These are phyloP conservation scores for Epithemia pelagica DNA, from an alignment of 108 stramenopile genomes.

Conservation along the genomic window DNA sequence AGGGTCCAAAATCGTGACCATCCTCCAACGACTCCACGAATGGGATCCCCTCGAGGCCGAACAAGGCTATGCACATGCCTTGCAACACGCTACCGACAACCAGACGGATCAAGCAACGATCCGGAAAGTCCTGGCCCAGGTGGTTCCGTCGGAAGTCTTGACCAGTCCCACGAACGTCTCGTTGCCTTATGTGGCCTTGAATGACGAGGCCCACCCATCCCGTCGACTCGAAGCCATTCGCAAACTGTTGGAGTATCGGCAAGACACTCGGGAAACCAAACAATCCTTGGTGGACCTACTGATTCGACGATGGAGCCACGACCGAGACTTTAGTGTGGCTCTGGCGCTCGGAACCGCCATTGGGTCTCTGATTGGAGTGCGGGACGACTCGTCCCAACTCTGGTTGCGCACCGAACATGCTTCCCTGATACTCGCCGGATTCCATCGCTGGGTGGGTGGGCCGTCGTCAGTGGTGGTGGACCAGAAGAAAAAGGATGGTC, in stretches of 20 bases:
- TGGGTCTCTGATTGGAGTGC: not conserved
- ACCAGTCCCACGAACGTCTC: not conserved
- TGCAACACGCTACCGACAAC: not conserved
- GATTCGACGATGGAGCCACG: constrained; percentile 45
- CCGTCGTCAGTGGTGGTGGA: too few species aligned
- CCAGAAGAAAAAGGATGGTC: not conserved
- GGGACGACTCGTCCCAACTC: not conserved
- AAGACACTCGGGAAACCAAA: constrained; percentile 15
- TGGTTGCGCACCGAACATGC: not conserved
- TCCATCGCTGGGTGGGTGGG: not conserved
- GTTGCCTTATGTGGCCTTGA: constrained; percentile 57
- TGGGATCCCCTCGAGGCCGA: constrained; percentile 22
- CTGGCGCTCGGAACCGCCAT: constrained; percentile 38
- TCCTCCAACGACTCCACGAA: constrained; percentile 14
- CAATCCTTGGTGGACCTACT: constrained; percentile 37
- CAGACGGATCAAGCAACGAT: not conserved
- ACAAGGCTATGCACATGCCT: constrained; percentile 26
- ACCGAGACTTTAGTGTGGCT: constrained; percentile 49
- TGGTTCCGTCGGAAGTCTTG: not conserved
- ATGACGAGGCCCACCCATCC: constrained; percentile 52
- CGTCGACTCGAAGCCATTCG: constrained; percentile 56
- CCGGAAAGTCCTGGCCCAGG: not conserved
- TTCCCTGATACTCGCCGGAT: not conserved
- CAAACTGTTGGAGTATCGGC: constrained; percentile 24
- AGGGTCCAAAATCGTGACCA: not conserved